Conservation (phyloP, 495 filamentous ascomycete species). For the Aspergillus wentii region DNA sequence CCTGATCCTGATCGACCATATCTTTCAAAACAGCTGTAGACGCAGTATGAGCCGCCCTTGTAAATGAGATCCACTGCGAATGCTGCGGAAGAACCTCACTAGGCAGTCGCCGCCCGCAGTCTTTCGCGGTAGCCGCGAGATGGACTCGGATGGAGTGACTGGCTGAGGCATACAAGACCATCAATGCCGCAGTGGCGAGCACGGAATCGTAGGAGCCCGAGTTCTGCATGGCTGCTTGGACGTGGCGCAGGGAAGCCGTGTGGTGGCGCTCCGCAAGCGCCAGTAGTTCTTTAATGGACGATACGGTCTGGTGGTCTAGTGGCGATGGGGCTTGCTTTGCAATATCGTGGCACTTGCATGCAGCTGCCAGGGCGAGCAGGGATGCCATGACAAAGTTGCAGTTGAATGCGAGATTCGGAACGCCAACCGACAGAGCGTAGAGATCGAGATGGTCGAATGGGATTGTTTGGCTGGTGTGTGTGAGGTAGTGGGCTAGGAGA, state of each 20-base stretch:
- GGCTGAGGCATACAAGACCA: conserved; percentile 40
- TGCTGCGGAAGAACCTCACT: conserved; percentile 24
- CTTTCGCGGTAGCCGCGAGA: conserved; percentile 24
- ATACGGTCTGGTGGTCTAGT: conserved; percentile 8
- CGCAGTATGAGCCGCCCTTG: conserved; percentile 31
- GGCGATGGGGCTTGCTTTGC: conserved; percentile 15
- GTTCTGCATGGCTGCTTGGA: conserved; percentile 21
- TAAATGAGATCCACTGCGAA: conserved; percentile 37
- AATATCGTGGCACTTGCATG: conserved; percentile 36
- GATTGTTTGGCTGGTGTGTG: conserved; percentile 34
- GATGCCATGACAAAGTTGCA: conserved; percentile 37
- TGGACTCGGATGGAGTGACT: conserved; percentile 33
- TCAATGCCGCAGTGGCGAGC: conserved; percentile 40
- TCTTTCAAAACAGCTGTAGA: conserved; percentile 29
- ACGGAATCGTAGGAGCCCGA: conserved; percentile 27
- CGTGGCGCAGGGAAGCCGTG: conserved; percentile 24
- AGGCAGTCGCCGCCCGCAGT: conserved; percentile 9
- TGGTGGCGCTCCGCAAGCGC: conserved; percentile 27
- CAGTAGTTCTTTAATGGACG: conserved; percentile 23
- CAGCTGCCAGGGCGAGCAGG: conserved; percentile 32
- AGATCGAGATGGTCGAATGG: conserved; percentile 29
- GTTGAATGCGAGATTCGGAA: conserved; percentile 36
- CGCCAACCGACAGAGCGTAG: conserved; percentile 34
- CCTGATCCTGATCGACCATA: conserved; percentile 2
- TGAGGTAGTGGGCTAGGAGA: conserved; percentile 34